phyloP scores from a whole-genome alignment of 768 basidiomycete species.

The Goffeauzyma gilvescens region DNA sequence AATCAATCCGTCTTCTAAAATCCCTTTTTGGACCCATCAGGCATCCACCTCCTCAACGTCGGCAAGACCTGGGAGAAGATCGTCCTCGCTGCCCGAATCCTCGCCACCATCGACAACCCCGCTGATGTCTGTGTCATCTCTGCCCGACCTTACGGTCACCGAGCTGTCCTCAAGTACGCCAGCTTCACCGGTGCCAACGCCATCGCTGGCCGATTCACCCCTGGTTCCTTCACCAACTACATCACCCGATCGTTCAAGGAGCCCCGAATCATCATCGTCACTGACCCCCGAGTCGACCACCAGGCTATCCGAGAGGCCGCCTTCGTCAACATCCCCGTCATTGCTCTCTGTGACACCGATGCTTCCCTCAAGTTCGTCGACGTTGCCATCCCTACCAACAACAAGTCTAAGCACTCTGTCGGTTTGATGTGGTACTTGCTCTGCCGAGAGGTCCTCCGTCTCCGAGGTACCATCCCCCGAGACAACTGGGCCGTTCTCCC shows the following conservation, averaged over 20 bases:
- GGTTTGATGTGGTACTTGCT: slow-evolving; percentile 60
- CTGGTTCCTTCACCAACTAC: slow-evolving; percentile 98
- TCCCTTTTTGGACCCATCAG: slow-evolving; percentile 41
- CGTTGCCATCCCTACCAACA: slow-evolving; percentile 96
- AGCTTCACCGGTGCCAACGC: slow-evolving; percentile 96
- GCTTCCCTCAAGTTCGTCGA: slow-evolving; percentile 95
- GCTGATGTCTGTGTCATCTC: slow-evolving; percentile 96
- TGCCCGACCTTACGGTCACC: slow-evolving; percentile 95
- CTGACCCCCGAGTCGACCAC: slow-evolving; percentile 98
- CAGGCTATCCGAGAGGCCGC: slow-evolving; percentile 99
- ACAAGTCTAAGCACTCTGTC: slow-evolving; percentile 93
- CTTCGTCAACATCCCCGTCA: slow-evolving; percentile 99
- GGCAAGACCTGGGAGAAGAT: slow-evolving; percentile 99
- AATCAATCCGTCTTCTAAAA: no score
- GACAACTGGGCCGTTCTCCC: slow-evolving; percentile 98
- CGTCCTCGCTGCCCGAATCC: slow-evolving; percentile 90
- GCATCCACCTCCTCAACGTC: slow-evolving; percentile 90
- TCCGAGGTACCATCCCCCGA: slow-evolving; percentile 82
- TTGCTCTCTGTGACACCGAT: slow-evolving; percentile 96
- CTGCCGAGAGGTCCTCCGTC: slow-evolving; percentile 86
- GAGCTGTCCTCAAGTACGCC: slow-evolving; percentile 95
- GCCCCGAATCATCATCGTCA: slow-evolving; percentile 92
- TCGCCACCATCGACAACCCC: slow-evolving; percentile 94
- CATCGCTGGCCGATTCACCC: slow-evolving; percentile 97
- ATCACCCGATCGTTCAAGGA: slow-evolving; percentile 99